These are phyloP conservation scores for Colletotrichum sp. DNA, from an alignment of 2,329 filamentous ascomycete species.

Conservation along the genomic window DNA sequence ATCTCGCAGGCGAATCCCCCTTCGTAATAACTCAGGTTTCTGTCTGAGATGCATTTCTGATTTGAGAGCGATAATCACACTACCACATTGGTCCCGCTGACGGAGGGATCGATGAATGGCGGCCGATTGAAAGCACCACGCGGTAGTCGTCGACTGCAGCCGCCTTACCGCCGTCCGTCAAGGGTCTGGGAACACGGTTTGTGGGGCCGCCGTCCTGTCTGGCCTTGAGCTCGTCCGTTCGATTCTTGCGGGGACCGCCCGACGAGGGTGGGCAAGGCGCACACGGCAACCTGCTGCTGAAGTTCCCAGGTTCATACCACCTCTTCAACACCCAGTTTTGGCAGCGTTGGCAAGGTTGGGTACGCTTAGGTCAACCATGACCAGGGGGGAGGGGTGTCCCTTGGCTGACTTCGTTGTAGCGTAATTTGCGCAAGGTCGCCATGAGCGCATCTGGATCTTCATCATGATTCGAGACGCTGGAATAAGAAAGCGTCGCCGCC, in stretches of 20 bases:
- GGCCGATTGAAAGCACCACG: constrained; percentile 10
- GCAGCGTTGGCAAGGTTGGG: background rate
- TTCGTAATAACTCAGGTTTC: background rate
- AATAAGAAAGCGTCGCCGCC: constrained; percentile 18
- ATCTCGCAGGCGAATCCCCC: constrained; percentile 2
- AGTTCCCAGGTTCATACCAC: background rate
- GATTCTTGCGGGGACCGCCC: constrained; percentile 14
- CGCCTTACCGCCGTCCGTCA: constrained; percentile 16
- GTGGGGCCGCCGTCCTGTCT: constrained; percentile 14
- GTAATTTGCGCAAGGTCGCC: background rate
- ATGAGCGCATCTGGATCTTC: constrained; percentile 16
- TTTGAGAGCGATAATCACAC: constrained; percentile 1
- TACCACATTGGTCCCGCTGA: constrained; percentile 3
- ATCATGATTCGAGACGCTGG: constrained; percentile 14
- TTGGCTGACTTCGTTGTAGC: background rate
- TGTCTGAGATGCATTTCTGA: constrained; percentile 16
- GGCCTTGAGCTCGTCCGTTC: constrained; percentile 1
- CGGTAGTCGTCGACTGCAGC: constrained; percentile 22
- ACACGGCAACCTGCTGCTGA: background rate
- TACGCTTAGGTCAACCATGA: background rate
- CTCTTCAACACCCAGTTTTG: background rate
- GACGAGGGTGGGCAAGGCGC: background rate
- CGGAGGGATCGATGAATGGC: constrained; percentile 10
- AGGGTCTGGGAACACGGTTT: constrained; percentile 20
- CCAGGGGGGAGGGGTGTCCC: background rate